Conservation (phyloP, 345 rosid genomes). For the Eucalyptus cladocalyx region DNA sequence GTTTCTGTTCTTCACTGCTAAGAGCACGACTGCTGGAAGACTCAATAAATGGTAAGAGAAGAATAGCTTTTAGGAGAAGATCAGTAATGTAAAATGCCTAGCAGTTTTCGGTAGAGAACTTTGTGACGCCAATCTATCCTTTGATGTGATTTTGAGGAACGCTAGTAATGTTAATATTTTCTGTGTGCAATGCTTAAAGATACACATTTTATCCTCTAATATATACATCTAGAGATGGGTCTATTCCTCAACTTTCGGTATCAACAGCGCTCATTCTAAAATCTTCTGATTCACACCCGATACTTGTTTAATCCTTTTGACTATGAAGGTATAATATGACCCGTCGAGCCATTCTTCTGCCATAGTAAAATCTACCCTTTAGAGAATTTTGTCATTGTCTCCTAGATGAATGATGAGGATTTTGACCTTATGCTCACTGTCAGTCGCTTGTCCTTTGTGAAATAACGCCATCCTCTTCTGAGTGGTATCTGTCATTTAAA, state of each 20-base stretch:
- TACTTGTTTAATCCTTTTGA: background rate
- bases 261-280: background rate
- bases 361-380: background rate
- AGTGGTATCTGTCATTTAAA: background rate
- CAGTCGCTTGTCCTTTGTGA: background rate
- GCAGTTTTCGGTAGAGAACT: background rate
- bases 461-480: background rate
- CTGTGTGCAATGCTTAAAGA: background rate
- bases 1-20: background rate
- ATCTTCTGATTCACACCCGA: background rate
- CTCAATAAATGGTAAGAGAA: background rate
- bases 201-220: background rate
- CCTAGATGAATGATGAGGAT: background rate
- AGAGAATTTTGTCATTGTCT: background rate
- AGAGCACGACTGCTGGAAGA: background rate
- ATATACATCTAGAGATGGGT: background rate
- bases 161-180: background rate
- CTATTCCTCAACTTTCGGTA: too few species aligned
- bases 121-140: background rate
- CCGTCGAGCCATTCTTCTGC: background rate
- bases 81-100: background rate
- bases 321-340: background rate
- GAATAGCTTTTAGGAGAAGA: background rate
- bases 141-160: background rate
- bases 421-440: background rate